Percentiles rank a stretch among this genome's conserved stretches.
phyloP scores from a whole-genome alignment of 257 asterid genomes.

The Nicotiana sylvestris region DNA sequence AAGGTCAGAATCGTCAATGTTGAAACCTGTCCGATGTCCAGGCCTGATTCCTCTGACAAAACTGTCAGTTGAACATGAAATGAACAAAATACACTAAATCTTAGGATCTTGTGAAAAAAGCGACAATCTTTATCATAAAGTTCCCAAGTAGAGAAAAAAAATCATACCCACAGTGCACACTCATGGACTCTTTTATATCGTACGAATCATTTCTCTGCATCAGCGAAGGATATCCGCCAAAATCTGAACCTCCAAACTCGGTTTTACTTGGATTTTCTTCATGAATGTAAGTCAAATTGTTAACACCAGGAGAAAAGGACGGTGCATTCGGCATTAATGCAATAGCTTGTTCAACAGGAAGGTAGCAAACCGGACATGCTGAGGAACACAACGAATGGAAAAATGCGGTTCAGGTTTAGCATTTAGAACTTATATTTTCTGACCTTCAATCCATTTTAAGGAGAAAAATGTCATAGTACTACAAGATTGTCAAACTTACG shows the following conservation, averaged over 20 bases:
- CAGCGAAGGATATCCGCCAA: constrained; percentile 89
- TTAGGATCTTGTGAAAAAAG: neutral
- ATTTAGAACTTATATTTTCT: neutral
- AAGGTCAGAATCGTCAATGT: constrained; percentile 75
- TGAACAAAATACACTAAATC: neutral
- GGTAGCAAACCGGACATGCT: constrained; percentile 98
- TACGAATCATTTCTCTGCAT: constrained; percentile 68
- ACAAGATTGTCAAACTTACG: constrained; percentile 47
- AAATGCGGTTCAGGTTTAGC: neutral
- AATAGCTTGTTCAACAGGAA: constrained; percentile 75
- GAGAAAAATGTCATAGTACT: neutral
- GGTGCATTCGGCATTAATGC: constrained; percentile 64
- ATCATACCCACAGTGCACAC: constrained; percentile 89
- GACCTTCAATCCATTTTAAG: neutral
- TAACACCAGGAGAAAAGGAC: constrained; percentile 76
- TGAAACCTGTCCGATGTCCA: constrained; percentile 79
- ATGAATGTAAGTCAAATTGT: constrained; percentile 57
- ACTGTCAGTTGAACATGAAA: constrained; percentile 23
- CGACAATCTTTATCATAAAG: neutral
- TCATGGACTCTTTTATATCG: constrained; percentile 76
- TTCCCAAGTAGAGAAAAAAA: neutral
- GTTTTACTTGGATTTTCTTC: constrained; percentile 61
- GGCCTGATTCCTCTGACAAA: constrained; percentile 82
- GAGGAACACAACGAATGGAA: constrained; percentile 24
- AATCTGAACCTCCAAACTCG: constrained; percentile 92